Conservation (phyloP, 805 yeast species). For the Candida succiphila region DNA sequence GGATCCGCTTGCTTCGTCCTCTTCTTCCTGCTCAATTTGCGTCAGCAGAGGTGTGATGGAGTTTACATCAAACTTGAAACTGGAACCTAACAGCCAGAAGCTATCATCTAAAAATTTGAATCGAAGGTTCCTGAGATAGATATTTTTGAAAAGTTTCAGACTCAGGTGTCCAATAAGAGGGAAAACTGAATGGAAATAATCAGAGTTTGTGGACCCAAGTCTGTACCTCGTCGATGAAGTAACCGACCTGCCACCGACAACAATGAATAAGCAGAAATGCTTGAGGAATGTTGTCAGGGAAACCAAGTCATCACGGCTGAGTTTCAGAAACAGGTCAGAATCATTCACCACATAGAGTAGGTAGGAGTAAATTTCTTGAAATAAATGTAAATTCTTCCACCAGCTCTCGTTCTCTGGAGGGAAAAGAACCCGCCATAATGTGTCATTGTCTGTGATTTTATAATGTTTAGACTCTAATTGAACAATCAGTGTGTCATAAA, state of each 20-base stretch:
- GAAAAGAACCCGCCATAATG: slow-evolving; percentile 9
- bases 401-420: slow-evolving; percentile 10
- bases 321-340: slow-evolving; percentile 38
- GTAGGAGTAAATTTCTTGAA: slow-evolving; percentile 56
- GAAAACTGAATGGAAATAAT: slow-evolving; percentile 1
- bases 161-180: slow-evolving; percentile 22
- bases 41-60: too few relatives aligned
- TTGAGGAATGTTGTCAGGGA: slow-evolving; percentile 39
- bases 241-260: slow-evolving; percentile 12
- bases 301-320: slow-evolving; percentile 27
- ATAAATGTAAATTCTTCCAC: slow-evolving; percentile 33
- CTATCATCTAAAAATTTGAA: slow-evolving; percentile 35
- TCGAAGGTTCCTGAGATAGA: slow-evolving; percentile 59
- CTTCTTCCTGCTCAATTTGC: too few relatives aligned
- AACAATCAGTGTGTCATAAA: slow-evolving; percentile 9
- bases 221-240: slow-evolving; percentile 1
- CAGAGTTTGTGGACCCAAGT: slow-evolving; percentile 1
- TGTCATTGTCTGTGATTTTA: slow-evolving; percentile 4
- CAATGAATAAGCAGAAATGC: slow-evolving; percentile 33
- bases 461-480: slow-evolving; percentile 9
- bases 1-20: too few relatives aligned
- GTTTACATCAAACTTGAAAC: too few relatives aligned
- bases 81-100: slow-evolving; percentile 40
- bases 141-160: slow-evolving; percentile 48
- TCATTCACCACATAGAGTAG: slow-evolving; percentile 63